Evolutionary conservation across 2,329 filamentous ascomycete genomes (phyloP).

Genomic region (Chaetothyriales sp.): DNA sequence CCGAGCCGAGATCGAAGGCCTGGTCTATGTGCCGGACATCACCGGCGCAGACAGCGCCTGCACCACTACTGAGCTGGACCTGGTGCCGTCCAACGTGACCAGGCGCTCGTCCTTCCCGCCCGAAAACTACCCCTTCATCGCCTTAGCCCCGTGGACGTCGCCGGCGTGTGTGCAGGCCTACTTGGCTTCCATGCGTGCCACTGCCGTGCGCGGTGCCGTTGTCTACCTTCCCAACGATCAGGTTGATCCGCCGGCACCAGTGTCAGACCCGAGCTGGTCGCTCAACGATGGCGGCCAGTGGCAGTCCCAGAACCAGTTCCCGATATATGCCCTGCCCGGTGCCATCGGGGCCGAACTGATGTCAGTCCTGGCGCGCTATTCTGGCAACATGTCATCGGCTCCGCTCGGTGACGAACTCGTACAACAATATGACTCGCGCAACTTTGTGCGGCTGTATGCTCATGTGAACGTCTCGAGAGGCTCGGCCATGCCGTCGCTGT

Average conservation of each 20-base stretch:
- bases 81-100: conserved; percentile 62
- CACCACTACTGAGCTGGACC: conserved; percentile 43
- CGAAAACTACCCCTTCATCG: conserved; percentile 57
- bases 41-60: conserved; percentile 41
- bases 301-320: conserved; percentile 56
- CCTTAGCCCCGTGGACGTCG: conserved; percentile 74
- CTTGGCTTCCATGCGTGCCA: conserved; percentile 45
- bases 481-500: conserved; percentile 55
- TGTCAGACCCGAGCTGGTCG: conserved; percentile 52
- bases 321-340: conserved; percentile 68
- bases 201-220: conserved; percentile 45
- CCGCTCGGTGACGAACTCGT: conserved; percentile 20
- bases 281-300: conserved; percentile 56
- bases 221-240: conserved; percentile 37
- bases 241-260: conserved; percentile 48
- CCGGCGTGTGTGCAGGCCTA: conserved; percentile 58
- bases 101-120: conserved; percentile 51
- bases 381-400: conserved; percentile 49
- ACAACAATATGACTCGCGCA: conserved; percentile 24
- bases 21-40: conserved; percentile 73
- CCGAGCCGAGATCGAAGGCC: conserved; percentile 53
- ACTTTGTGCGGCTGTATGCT: conserved; percentile 37
- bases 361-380: conserved; percentile 57
- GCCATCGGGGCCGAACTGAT: conserved; percentile 53
- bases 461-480: conserved; percentile 23